Base-by-base conservation (phyloP, 805 yeast genomes). In the Priceomyces medius region DNA sequence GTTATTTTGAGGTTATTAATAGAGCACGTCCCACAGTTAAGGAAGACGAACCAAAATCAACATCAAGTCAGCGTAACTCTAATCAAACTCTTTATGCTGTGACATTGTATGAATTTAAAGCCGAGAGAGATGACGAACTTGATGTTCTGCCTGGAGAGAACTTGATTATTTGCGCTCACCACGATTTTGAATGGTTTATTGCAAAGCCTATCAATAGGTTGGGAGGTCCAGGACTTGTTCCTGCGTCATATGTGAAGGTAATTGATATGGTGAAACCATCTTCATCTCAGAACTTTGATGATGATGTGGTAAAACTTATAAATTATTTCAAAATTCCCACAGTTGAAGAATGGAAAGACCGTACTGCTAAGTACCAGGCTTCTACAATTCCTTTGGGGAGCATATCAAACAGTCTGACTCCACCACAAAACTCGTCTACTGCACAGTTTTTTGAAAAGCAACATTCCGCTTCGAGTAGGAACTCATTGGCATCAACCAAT, bases 141-240 rank as follows among this genome's bases (percentile, higher is more conserved):
- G 83, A 84, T 48, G 88, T 91, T 2, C 57, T 63, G 20, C 86
- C 86, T 1, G 97, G 97, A 28, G 99, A 93, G 54, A 84, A 86
- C 53, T 76, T 93, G 47, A 86, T 90, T 21, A 80, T 95, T 9
- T 91, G 97, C 64, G 99, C 99, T 2, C 97, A 91, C 63, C 95
- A 91, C 58, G 89, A 88, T 42, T 85, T 74, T 49, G 99, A 95
- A 66, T 93, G 99, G 99, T 90, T 89, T 54, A 93, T 93, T 45
- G 98, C 97, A 4, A 93, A 93, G 61, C 97, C 97, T 10, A 86
- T 93, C 32, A 95, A 91, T 45, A 73, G 97, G 41, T 71, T 93
- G 28, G 98, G 99, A 19, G 99, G 97, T 0, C 98, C 98, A 0
- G 99, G 99, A 1, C 73, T 93, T 35, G 95, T 93, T 6, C 99